phyloP scores from a whole-genome alignment of 1,284 basidiomycete genomes.

The Takashimella koratensis region DNA sequence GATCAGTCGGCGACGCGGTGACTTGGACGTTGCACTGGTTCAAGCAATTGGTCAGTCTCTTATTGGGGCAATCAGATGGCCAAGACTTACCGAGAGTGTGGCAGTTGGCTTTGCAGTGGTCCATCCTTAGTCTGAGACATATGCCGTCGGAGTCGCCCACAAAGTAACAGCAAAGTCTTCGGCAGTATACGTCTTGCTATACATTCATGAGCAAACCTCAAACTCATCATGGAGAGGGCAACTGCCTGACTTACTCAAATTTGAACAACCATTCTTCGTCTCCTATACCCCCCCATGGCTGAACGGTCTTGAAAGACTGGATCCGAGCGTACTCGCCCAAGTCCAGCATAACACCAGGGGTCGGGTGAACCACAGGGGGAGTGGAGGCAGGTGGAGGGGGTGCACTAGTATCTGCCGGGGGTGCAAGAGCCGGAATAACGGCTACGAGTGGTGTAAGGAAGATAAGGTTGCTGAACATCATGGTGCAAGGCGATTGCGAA shows the following conservation, averaged over 20 bases:
- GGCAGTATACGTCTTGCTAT: neutral
- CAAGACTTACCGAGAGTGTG: neutral
- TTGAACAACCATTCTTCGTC: neutral
- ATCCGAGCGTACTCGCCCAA: neutral
- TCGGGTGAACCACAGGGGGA: neutral
- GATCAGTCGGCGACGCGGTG: neutral
- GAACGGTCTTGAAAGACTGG: neutral
- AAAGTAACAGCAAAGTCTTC: neutral
- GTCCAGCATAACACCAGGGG: neutral
- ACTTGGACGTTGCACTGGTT: neutral
- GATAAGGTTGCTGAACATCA: too few relatives aligned
- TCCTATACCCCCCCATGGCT: neutral
- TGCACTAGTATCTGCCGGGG: neutral
- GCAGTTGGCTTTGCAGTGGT: neutral
- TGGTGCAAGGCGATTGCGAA: too few relatives aligned
- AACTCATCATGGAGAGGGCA: too few relatives aligned
- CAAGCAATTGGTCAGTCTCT: too few relatives aligned
- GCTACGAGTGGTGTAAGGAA: neutral
- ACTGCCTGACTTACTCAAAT: neutral
- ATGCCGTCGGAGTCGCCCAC: neutral
- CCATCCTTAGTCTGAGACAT: neutral
- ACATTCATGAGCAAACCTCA: too few relatives aligned
- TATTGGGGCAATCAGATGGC: too few relatives aligned
- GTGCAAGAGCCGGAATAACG: neutral
- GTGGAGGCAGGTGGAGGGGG: too few relatives aligned